Base-by-base conservation (phyloP, 1,139 yeast genomes). In the Zygosaccharomyces sapae region DNA sequence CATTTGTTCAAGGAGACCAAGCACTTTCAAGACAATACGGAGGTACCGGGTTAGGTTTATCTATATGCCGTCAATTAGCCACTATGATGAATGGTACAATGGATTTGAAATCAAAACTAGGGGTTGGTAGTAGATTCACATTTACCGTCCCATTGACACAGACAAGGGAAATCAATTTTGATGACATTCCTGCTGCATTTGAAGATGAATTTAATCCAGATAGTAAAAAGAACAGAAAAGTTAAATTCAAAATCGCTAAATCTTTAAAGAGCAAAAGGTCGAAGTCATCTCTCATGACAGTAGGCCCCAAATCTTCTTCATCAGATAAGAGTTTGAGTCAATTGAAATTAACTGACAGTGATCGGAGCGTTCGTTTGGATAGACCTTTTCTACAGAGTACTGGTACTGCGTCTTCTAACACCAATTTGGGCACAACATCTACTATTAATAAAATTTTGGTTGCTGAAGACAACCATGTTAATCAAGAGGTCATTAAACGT, bases 1-100 rank as follows among this genome's bases (percentile, higher is more conserved):
- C 97, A 2, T 92, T 92, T 70, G 88, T 88, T 29, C 98, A 90
- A 68, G 97, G 97, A 38, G 97, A 92, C 61, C 97, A 90, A 66
- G 89, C 97, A 0, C 74, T 90, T 33, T 85, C 95, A 2, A 75
- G 96, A 65, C 86, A 90, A 46, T 86, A 86, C 63, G 96, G 96
- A 48, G 98, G 98, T 55, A 89, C 97, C 0, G 98, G 98, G 6
- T 73, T 92, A 46, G 98, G 98, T 1, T 75, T 92, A 42, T 87
- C 96, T 0, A 90, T 92, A 63, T 90, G 97, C 67, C 77, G 90
- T 50, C 97, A 92, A 67, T 75, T 92, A 52, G 95, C 96, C 1
- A 79, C 77, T 33, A 81, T 90, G 81, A 87, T 90, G 90, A 79
- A 83, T 48, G 96, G 96, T 49, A 83, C 87, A 0, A 77, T 92